These are phyloP conservation scores for Cladobotryum mycophilum DNA, from an alignment of 2,329 filamentous ascomycete species.

Conservation along the genomic window DNA sequence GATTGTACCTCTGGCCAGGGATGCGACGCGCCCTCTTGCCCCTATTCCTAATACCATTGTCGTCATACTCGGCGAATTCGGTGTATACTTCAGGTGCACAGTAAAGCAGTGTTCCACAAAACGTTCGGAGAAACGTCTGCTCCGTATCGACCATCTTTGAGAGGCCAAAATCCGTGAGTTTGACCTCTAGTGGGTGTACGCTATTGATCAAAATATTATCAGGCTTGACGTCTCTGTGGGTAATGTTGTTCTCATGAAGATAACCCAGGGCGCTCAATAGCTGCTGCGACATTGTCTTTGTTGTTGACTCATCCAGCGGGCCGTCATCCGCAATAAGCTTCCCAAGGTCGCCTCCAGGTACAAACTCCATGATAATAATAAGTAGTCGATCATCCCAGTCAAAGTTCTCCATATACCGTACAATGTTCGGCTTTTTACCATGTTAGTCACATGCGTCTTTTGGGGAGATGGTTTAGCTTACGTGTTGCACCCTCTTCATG, in stretches of 20 bases:
- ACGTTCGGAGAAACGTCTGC: slow-evolving; percentile 89
- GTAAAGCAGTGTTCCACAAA: slow-evolving; percentile 92
- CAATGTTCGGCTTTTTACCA: slow-evolving; percentile 65
- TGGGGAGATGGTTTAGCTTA: slow-evolving; percentile 38
- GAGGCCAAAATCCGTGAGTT: slow-evolving; percentile 92
- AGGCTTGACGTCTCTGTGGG: slow-evolving; percentile 96
- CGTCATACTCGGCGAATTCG: slow-evolving; percentile 61
- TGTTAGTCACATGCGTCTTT: slow-evolving; percentile 11
- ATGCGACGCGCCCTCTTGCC: slow-evolving; percentile 57
- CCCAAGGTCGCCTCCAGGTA: slow-evolving; percentile 76
- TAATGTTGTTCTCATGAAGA: slow-evolving; percentile 81
- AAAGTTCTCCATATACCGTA: slow-evolving; percentile 83
- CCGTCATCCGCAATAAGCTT: slow-evolving; percentile 59
- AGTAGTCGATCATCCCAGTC: slow-evolving; percentile 77
- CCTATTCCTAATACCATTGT: slow-evolving; percentile 56
- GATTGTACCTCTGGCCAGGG: slow-evolving; percentile 66
- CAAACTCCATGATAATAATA: slow-evolving; percentile 96
- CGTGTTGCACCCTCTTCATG: slow-evolving; percentile 79
- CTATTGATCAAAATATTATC: slow-evolving; percentile 89
- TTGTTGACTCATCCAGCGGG: slow-evolving; percentile 59
- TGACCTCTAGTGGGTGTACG: slow-evolving; percentile 68
- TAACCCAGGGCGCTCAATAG: slow-evolving; percentile 79
- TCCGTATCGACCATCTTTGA: slow-evolving; percentile 90
- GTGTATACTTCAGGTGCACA: slow-evolving; percentile 96
- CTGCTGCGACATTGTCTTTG: slow-evolving; percentile 67